A percentile compares a stretch with the other conserved stretches of the same genome.
Conservation (phyloP, 1,284 basidiomycete genomes). For the Pseudozyma sp. region DNA sequence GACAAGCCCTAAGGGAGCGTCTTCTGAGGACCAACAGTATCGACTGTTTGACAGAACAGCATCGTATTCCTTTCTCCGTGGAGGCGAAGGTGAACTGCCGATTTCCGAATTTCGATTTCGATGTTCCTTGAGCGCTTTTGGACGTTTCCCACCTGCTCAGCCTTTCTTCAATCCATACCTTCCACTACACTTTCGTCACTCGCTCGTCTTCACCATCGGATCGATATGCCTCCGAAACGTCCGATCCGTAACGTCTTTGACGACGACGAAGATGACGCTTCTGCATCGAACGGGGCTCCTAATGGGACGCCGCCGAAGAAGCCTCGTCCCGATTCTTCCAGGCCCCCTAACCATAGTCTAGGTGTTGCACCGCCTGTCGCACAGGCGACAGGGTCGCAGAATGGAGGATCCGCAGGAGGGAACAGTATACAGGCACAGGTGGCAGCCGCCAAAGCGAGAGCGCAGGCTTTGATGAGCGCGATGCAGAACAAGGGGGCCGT, state of each 20-base stretch:
- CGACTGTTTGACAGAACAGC: not conserved
- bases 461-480: slow-evolving; percentile 44
- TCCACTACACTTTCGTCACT: too few relatives aligned
- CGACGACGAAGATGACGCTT: slow-evolving; percentile 38
- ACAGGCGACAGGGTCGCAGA: slow-evolving; percentile 3
- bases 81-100: not conserved
- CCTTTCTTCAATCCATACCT: too few relatives aligned
- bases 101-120: slow-evolving; percentile 5
- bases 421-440: slow-evolving; percentile 53
- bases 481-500: slow-evolving; percentile 24
- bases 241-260: slow-evolving; percentile 47
- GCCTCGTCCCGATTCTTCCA: slow-evolving; percentile 14
- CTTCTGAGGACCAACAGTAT: too few relatives aligned
- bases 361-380: slow-evolving; percentile 12
- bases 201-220: too few relatives aligned
- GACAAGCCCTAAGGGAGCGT: too few relatives aligned
- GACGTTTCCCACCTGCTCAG: not conserved
- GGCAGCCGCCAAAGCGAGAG: slow-evolving; percentile 51
- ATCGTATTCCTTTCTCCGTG: too few relatives aligned
- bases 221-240: slow-evolving; percentile 44
- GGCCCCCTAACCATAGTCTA: slow-evolving; percentile 9
- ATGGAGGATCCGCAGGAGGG: slow-evolving; percentile 1
- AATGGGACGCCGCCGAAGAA: slow-evolving; percentile 43
- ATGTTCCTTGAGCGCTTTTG: not conserved
- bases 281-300: not conserved